Evolutionary conservation across 2,329 filamentous ascomycete species (phyloP).

Genomic region (Fusarium sp.): DNA sequence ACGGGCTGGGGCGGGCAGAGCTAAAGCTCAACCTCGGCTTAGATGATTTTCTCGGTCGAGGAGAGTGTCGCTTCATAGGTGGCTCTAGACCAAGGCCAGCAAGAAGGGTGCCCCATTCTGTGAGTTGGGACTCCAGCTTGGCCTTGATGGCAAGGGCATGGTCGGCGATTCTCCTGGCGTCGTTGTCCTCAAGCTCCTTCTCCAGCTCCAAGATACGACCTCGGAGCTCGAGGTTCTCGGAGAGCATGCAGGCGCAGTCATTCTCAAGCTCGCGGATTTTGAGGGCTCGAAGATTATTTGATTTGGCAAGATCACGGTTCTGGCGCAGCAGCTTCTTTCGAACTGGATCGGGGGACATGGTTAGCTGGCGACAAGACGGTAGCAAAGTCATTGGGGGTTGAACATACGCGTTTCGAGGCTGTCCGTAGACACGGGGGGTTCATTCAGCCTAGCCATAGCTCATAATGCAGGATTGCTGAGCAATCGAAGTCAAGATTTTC

Average conservation of each 20-base stretch:
- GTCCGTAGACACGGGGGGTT: constrained; percentile 78
- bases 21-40: constrained; percentile 61
- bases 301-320: constrained; percentile 86
- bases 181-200: constrained; percentile 75
- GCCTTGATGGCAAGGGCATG: constrained; percentile 79
- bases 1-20: constrained; percentile 61
- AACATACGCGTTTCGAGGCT: constrained; percentile 79
- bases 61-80: constrained; percentile 65
- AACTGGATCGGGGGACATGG: constrained; percentile 64
- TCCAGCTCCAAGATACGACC: constrained; percentile 80
- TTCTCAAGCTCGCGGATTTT: constrained; percentile 84
- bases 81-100: constrained; percentile 76
- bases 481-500: constrained; percentile 18
- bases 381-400: constrained; percentile 12
- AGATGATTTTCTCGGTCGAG: constrained; percentile 58
- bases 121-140: constrained; percentile 80
- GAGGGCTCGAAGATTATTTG: constrained; percentile 83
- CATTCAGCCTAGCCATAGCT: constrained; percentile 86
- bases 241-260: constrained; percentile 80
- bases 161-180: constrained; percentile 72
- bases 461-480: constrained; percentile 50
- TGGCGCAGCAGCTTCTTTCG: constrained; percentile 86
- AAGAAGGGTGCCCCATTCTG: constrained; percentile 78
- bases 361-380: constrained; percentile 30
- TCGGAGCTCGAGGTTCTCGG: constrained; percentile 84